Percentiles rank a stretch among this genome's conserved stretches.
Evolutionary conservation across 2,329 filamentous ascomycete genomes (phyloP).

Genomic region (Colletotrichum sansevieriae): DNA sequence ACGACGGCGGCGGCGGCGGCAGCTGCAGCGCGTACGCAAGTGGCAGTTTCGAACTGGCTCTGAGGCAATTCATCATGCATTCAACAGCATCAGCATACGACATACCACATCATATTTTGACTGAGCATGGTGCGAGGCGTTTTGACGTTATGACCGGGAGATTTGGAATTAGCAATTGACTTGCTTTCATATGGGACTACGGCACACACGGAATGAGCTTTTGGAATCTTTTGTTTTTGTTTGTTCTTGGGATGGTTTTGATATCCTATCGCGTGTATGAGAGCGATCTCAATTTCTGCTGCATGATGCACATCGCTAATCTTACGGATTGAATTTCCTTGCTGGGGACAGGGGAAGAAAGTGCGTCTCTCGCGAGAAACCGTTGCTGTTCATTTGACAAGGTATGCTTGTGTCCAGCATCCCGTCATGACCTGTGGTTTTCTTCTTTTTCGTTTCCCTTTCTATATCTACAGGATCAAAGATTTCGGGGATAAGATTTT

Average conservation of each 20-base stretch:
- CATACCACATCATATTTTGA: constrained; percentile 7
- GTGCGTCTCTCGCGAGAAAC: constrained; percentile 31
- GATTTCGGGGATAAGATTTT: not conserved
- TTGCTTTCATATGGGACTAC: constrained; percentile 2
- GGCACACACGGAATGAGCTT: constrained; percentile 17
- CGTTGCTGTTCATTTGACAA: not conserved
- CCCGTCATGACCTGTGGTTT: not conserved
- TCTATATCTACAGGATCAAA: not conserved
- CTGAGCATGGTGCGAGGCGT: constrained; percentile 15
- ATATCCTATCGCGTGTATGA: too few species aligned
- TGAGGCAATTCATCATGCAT: constrained; percentile 5
- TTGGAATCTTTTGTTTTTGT: not conserved
- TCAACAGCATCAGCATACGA: constrained; percentile 22
- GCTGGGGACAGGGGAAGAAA: not conserved
- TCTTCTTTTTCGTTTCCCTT: not conserved
- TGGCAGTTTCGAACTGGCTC: constrained; percentile 2
- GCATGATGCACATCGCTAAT: not conserved
- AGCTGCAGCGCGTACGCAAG: too few species aligned
- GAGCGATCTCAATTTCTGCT: not conserved
- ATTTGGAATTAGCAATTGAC: not conserved
- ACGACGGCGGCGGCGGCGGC: not conserved
- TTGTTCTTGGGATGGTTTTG: not conserved
- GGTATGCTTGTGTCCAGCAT: not conserved
- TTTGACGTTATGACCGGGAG: not conserved
- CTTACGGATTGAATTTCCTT: too few species aligned